Conservation (phyloP, 139 green algal genomes). For the Chlorella sp. region DNA sequence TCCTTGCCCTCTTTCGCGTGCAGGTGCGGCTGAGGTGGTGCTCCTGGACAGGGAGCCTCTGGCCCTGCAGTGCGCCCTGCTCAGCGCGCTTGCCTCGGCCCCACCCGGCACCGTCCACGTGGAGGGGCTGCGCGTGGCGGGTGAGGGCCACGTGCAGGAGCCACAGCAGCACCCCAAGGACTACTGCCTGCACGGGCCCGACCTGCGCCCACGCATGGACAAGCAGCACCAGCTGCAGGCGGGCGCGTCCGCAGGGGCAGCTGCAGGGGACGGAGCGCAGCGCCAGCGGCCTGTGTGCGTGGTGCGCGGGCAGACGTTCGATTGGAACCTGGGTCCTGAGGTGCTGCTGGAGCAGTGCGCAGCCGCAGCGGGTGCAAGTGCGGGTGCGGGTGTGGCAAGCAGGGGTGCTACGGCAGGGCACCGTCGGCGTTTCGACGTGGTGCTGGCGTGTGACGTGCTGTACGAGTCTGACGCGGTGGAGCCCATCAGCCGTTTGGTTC, state of each 20-base stretch:
- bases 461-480: constrained; percentile 50
- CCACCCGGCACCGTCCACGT: too few relatives aligned
- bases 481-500: constrained; percentile 43
- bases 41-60: constrained; percentile 76
- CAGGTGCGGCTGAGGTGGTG: constrained; percentile 50
- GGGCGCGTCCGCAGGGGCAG: too few relatives aligned
- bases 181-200: constrained; percentile 1
- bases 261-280: too few relatives aligned
- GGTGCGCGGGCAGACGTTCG: constrained; percentile 37
- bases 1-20: not conserved
- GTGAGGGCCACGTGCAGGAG: not conserved
- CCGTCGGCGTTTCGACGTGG: constrained; percentile 47
- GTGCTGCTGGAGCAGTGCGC: not conserved
- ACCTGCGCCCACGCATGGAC: too few relatives aligned
- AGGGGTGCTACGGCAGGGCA: not conserved
- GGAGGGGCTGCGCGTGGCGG: too few relatives aligned
- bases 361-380: too few relatives aligned
- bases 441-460: constrained; percentile 67
- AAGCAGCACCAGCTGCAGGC: too few relatives aligned
- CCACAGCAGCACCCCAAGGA: not conserved
- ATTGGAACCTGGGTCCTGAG: constrained; percentile 36
- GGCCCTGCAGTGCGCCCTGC: constrained; percentile 66
- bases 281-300: constrained; percentile 3
- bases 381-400: too few relatives aligned
- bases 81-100: constrained; percentile 34